phyloP scores from a whole-genome alignment of 2,329 filamentous ascomycete species.

The Pezizomycotina sp. region DNA sequence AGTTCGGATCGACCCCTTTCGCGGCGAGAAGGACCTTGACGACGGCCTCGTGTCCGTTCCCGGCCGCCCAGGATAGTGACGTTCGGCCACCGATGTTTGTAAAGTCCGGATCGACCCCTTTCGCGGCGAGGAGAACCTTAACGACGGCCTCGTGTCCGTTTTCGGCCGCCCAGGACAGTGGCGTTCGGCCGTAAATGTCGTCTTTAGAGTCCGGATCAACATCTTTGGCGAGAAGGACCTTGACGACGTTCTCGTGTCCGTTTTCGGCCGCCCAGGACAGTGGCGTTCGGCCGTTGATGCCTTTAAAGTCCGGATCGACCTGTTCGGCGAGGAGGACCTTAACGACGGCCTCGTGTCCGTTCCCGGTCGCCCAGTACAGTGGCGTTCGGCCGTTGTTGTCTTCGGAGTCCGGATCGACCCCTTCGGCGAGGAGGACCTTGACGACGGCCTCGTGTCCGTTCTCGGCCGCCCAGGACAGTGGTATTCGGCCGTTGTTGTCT shows the following conservation, averaged over 20 bases:
- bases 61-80: not conserved
- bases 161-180: not conserved
- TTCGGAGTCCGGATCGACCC: not conserved
- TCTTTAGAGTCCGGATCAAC: not conserved
- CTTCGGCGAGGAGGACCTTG: not conserved
- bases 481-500: conserved; percentile 1
- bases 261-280: not conserved
- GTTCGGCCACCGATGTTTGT: not conserved
- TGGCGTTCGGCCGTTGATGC: not conserved
- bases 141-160: not conserved
- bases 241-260: not conserved
- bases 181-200: not conserved
- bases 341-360: not conserved
- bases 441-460: not conserved
- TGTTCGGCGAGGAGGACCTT: not conserved
- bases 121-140: no score
- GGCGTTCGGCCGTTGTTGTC: not conserved
- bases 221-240: not conserved
- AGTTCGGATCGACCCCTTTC: not conserved
- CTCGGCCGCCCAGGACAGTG: conserved; percentile 1
- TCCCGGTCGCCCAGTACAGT: not conserved
- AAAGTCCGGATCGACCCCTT: not conserved
- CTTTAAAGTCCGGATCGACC: not conserved
- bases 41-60: not conserved
- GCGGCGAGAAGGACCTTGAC: not conserved